Evolutionary conservation across 768 basidiomycete genomes (phyloP), one percentile per base, ranked within the genome.

Genomic region (Boletus huronensis): DNA sequence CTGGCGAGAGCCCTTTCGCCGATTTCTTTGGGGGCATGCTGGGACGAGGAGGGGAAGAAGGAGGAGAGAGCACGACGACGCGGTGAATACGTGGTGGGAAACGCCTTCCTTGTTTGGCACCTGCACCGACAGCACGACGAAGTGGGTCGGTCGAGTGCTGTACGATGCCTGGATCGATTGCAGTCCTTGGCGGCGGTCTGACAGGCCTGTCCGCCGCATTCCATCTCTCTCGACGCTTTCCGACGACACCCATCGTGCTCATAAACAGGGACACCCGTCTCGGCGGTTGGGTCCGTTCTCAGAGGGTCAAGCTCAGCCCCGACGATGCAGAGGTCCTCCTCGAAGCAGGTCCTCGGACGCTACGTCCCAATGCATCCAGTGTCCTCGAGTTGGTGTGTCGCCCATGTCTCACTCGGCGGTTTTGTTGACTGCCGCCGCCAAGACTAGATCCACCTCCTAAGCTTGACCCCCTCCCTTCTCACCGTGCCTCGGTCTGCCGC

Each of bases 251-350:
- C 9, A 81, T 97, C 54, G 80, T 83, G 1, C 64, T 98, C 13
- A 58, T 95, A 26, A 94, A 98, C 61, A 81, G 77, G 57, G 72
- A 81, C 8, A 46, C 70, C 1, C 75, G 82, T 2, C 68, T 88
- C 5, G 96, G 96, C 13, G 96, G 96, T n/a, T 98, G 94, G 95
- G 80, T 93, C 1, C 76, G 73, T 49, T 88, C 81, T 46, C 78
- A 83, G 52, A 77, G 79, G 17, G 75, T 86, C 21, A 59, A 72
- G 8, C 59, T 89, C 9, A 64, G 70, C 8, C 67, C 54, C 38
- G 59, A 67, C 38, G 67, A 66, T 7, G 74, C 72, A 13, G 64
- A 67, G 5, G 77, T 93, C 10, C 65, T 90, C 4, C 74, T 98
- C 6, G 96, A 99, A 74, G 78, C 82, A 23, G 96, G 96, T 1